Evolutionary conservation across 2,329 filamentous ascomycete species (phyloP).

Genomic region (Nemania sp.): DNA sequence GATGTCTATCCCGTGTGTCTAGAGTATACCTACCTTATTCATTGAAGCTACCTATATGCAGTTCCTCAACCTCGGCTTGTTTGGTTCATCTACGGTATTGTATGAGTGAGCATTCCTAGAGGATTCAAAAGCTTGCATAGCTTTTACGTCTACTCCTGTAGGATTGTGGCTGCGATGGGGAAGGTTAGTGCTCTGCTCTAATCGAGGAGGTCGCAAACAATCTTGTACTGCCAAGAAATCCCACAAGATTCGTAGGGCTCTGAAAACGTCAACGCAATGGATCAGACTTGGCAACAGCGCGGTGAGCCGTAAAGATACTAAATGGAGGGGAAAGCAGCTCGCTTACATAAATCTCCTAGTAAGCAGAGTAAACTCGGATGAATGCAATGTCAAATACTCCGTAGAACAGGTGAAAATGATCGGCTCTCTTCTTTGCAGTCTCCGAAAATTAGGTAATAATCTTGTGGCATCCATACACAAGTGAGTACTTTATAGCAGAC

Average conservation of each 20-base stretch:
- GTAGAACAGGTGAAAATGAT: conserved; percentile 8
- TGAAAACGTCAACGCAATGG: conserved; percentile 11
- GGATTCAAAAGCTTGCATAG: conserved; percentile 7
- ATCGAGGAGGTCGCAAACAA: conserved; percentile 11
- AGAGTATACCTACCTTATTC: conserved; percentile 13
- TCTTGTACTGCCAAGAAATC: conserved; percentile 14
- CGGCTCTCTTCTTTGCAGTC: not conserved
- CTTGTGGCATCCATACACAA: too few relatives aligned
- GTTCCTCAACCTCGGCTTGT: conserved; percentile 5
- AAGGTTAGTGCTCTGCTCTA: conserved; percentile 13
- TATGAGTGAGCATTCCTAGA: conserved; percentile 6
- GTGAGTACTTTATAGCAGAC: too few relatives aligned
- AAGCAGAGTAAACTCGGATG: conserved; percentile 9
- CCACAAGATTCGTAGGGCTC: conserved; percentile 8
- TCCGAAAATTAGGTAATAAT: not conserved
- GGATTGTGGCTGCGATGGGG: conserved; percentile 11
- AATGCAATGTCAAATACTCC: conserved; percentile 12
- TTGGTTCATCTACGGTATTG: conserved; percentile 1
- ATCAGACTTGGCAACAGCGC: conserved; percentile 13
- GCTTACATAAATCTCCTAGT: conserved; percentile 20
- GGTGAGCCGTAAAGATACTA: conserved; percentile 16
- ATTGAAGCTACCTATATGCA: conserved; percentile 1
- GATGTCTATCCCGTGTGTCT: conserved; percentile 10
- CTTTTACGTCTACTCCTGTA: conserved; percentile 13
- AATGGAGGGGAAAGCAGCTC: conserved; percentile 9